These are phyloP conservation scores for Oryza glaberrima DNA, from an alignment of 176 grass and related monocot genomes.

Conservation along the genomic window DNA sequence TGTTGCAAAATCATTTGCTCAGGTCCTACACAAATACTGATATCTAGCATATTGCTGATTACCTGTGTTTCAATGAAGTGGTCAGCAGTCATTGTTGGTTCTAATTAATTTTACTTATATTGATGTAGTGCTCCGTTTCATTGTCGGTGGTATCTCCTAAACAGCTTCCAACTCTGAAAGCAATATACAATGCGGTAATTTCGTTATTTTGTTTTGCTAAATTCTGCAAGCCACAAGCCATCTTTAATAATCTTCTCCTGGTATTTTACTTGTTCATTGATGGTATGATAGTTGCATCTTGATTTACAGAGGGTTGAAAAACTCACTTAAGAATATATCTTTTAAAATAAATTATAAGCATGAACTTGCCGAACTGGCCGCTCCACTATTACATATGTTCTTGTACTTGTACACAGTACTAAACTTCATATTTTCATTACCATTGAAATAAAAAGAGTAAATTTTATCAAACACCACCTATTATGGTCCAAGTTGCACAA, in stretches of 20 bases:
- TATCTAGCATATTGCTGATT: conserved; percentile 38
- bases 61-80: conserved; percentile 15
- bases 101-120: conserved; percentile 50
- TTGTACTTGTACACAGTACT: conserved; percentile 17
- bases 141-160: conserved; percentile 92
- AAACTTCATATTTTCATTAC: not conserved
- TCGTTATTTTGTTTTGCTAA: conserved; percentile 11
- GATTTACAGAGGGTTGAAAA: not conserved
- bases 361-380: not conserved
- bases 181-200: conserved; percentile 91
- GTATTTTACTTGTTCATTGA: conserved; percentile 35
- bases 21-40: conserved; percentile 50
- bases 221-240: conserved; percentile 1
- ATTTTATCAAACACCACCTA: too few relatives aligned
- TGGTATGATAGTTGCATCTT: conserved; percentile 25
- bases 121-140: conserved; percentile 73
- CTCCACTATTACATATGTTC: conserved; percentile 9
- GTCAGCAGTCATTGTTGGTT: conserved; percentile 10
- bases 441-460: not conserved
- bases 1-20: conserved; percentile 81
- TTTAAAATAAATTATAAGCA: conserved; percentile 6
- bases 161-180: conserved; percentile 83
- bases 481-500: too few relatives aligned
- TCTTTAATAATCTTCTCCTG: not conserved
- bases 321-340: not conserved